Evolutionary conservation across 768 basidiomycete genomes (phyloP).

Genomic region (Suillus tomentosus): DNA sequence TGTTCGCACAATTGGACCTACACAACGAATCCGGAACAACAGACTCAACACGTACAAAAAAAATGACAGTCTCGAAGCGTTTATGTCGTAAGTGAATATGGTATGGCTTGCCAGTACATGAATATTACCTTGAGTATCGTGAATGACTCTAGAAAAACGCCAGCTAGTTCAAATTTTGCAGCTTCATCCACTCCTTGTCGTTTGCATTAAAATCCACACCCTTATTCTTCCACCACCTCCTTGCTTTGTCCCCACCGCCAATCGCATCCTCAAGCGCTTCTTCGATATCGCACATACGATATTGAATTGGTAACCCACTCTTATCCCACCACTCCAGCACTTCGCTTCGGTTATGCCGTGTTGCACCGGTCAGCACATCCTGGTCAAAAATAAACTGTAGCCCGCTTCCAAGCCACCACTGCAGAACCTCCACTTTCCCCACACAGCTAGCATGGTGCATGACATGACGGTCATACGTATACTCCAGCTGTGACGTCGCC

Average conservation of each 20-base stretch:
- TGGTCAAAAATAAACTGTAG: conserved; percentile 78
- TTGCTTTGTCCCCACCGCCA: conserved; percentile 72
- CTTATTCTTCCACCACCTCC: conserved; percentile 80
- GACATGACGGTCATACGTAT: conserved; percentile 76
- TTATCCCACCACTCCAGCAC: conserved; percentile 90
- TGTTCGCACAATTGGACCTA: background rate
- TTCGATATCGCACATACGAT: conserved; percentile 90
- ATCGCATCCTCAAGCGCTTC: conserved; percentile 89
- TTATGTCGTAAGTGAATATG: conserved; percentile 7
- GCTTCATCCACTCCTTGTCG: conserved; percentile 87
- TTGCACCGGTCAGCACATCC: conserved; percentile 78
- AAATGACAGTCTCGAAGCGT: background rate
- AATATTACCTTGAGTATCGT: conserved; percentile 7
- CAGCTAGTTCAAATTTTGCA: conserved; percentile 67
- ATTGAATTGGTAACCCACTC: conserved; percentile 77
- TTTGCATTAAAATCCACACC: conserved; percentile 84
- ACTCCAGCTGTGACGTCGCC: conserved; percentile 74
- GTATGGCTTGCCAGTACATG: background rate
- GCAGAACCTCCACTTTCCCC: conserved; percentile 76
- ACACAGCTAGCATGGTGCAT: conserved; percentile 78
- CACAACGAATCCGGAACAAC: background rate
- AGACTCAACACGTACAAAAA: background rate
- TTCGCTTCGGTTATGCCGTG: conserved; percentile 77
- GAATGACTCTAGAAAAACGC: conserved; percentile 1
- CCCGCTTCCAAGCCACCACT: conserved; percentile 84